These are phyloP conservation scores for Penicillium fuscoglaucum DNA, from an alignment of 2,329 filamentous ascomycete genomes.

Conservation along the genomic window DNA sequence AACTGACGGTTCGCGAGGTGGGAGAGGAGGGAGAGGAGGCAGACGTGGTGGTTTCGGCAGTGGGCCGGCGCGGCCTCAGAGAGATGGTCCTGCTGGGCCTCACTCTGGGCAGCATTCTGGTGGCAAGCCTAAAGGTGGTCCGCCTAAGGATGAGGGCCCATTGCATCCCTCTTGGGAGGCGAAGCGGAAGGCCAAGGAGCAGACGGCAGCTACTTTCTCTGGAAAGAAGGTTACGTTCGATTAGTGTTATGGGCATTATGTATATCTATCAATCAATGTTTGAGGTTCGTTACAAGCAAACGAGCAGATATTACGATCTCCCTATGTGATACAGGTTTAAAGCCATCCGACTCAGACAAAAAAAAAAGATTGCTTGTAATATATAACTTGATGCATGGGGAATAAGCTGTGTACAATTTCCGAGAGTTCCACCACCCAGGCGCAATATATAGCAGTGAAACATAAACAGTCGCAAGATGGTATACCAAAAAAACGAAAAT, in stretches of 20 bases:
- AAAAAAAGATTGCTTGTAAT: background rate
- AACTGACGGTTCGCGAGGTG: constrained; percentile 33
- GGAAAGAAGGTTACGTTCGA: constrained; percentile 66
- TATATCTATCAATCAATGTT: constrained; percentile 7
- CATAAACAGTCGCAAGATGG: constrained; percentile 13
- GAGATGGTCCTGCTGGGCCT: constrained; percentile 13
- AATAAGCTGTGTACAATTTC: background rate
- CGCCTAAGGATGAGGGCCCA: constrained; percentile 49
- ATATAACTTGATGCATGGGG: background rate
- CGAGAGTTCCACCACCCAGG: background rate
- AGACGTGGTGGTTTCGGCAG: constrained; percentile 20
- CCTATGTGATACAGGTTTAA: background rate
- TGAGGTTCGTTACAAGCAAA: background rate
- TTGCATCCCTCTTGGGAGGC: constrained; percentile 68
- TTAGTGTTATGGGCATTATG: constrained; percentile 34
- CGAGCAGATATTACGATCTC: background rate
- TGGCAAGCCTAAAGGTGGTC: constrained; percentile 24
- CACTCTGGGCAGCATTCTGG: constrained; percentile 21
- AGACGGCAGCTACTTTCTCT: constrained; percentile 51
- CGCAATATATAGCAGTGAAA: background rate
- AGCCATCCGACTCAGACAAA: background rate
- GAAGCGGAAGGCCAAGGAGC: constrained; percentile 59
- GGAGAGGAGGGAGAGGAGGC: constrained; percentile 26
- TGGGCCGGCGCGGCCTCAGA: constrained; percentile 12
- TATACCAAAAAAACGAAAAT: constrained; percentile 19